Conservation (phyloP, 305 asterid species). For the Solanum hybrid region DNA sequence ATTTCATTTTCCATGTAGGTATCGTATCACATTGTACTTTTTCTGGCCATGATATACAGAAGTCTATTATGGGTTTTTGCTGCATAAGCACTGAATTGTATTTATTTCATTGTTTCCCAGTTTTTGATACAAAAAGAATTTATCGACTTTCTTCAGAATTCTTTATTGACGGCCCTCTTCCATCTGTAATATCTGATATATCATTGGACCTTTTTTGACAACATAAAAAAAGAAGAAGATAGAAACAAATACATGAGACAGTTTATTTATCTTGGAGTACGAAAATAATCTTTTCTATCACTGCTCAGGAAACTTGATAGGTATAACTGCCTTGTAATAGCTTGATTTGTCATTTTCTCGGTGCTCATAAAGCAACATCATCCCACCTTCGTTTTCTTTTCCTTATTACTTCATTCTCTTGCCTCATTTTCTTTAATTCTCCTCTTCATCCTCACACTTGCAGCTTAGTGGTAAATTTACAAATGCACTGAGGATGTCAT, state of each 20-base stretch:
- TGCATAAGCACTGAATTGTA: background rate
- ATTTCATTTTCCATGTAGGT: slow-evolving; percentile 1
- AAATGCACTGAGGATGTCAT: background rate
- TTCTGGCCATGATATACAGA: background rate
- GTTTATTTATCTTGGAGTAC: background rate
- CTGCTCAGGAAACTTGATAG: background rate
- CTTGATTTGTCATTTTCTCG: background rate
- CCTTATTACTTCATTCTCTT: background rate
- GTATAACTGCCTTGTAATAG: background rate
- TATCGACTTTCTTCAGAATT: background rate
- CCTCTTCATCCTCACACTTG: background rate
- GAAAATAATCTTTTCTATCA: background rate
- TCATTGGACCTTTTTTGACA: background rate
- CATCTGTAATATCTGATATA: background rate
- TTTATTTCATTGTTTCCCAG: background rate
- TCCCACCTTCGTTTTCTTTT: background rate
- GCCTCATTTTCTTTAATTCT: background rate
- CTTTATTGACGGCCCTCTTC: background rate
- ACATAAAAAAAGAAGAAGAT: background rate
- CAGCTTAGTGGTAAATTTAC: background rate
- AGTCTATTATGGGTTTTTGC: background rate
- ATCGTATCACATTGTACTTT: background rate
- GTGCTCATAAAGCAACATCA: background rate
- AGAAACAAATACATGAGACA: background rate
- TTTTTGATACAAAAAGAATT: background rate